Evolutionary conservation across 2,329 filamentous ascomycete species (phyloP).

Genomic region (Colletotrichum sp.): DNA sequence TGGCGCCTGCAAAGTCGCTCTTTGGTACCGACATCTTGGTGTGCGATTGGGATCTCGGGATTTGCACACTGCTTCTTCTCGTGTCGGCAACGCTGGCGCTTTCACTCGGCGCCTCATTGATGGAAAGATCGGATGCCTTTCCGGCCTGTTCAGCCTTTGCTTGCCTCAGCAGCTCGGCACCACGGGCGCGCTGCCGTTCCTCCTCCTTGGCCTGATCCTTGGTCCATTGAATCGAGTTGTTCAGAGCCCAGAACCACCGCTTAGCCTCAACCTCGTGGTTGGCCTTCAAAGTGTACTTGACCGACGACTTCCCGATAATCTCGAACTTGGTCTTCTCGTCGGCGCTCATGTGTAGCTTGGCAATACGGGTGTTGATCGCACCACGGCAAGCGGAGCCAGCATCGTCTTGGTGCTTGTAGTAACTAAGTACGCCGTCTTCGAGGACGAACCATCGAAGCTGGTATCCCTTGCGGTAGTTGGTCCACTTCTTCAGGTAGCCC

Average conservation of each 20-base stretch:
- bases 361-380: slow-evolving; percentile 98
- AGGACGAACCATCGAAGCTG: slow-evolving; percentile 98
- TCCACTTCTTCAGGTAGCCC: slow-evolving; percentile 99
- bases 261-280: slow-evolving; percentile 99
- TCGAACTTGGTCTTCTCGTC: slow-evolving; percentile 98
- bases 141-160: slow-evolving; percentile 76
- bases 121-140: slow-evolving; percentile 52
- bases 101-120: slow-evolving; percentile 55
- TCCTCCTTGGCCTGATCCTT: slow-evolving; percentile 97
- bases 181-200: slow-evolving; percentile 75
- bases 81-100: slow-evolving; percentile 56
- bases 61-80: slow-evolving; percentile 47
- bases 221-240: slow-evolving; percentile 98
- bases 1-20: slow-evolving; percentile 42
- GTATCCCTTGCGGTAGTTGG: slow-evolving; percentile 96
- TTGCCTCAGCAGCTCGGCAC: slow-evolving; percentile 77
- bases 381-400: slow-evolving; percentile 94
- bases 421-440: slow-evolving; percentile 95
- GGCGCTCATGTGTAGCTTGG: slow-evolving; percentile 91
- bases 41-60: slow-evolving; percentile 45
- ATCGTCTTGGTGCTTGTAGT: slow-evolving; percentile 99
- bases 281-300: slow-evolving; percentile 97
- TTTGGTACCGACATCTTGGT: slow-evolving; percentile 33
- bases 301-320: slow-evolving; percentile 96
- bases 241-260: slow-evolving; percentile 98